phyloP scores from a whole-genome alignment of 2,329 filamentous ascomycete genomes.

The Alternaria consortialis region DNA sequence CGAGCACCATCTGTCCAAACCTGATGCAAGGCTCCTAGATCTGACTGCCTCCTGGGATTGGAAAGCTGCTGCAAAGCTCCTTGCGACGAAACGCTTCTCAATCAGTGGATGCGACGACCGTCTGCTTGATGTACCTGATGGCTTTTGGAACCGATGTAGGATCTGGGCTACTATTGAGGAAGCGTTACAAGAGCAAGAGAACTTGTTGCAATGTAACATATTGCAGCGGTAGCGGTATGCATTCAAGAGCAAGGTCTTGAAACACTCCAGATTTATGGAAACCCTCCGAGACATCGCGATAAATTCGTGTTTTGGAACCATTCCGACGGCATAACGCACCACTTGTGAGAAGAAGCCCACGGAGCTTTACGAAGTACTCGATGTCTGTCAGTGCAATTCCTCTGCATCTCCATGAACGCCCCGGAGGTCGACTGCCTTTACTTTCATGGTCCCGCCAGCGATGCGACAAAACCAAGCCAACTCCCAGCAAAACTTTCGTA shows the following conservation, averaged over 20 bases:
- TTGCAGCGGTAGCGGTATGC: background rate
- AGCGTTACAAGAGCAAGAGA: constrained; percentile 8
- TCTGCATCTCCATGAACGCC: background rate
- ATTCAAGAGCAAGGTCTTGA: background rate
- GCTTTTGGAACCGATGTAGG: constrained; percentile 38
- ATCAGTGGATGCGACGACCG: constrained; percentile 18
- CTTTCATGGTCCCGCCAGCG: constrained; percentile 19
- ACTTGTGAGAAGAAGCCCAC: background rate
- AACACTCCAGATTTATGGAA: background rate
- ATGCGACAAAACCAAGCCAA: constrained; percentile 34
- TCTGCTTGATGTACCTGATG: constrained; percentile 23
- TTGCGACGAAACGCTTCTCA: constrained; percentile 26
- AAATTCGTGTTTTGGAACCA: background rate
- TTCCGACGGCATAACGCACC: background rate
- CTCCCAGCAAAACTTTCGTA: constrained; percentile 35
- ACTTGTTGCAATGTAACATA: background rate
- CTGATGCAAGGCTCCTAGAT: background rate
- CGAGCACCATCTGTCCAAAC: constrained; percentile 5
- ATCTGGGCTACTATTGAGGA: constrained; percentile 38
- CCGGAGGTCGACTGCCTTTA: background rate
- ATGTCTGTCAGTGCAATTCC: background rate
- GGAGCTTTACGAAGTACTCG: background rate
- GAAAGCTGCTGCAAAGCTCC: constrained; percentile 25
- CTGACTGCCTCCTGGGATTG: constrained; percentile 24
- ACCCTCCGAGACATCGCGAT: background rate